Evolutionary conservation across 768 basidiomycete species (phyloP).

Genomic region (Rhizopogon rudus): DNA sequence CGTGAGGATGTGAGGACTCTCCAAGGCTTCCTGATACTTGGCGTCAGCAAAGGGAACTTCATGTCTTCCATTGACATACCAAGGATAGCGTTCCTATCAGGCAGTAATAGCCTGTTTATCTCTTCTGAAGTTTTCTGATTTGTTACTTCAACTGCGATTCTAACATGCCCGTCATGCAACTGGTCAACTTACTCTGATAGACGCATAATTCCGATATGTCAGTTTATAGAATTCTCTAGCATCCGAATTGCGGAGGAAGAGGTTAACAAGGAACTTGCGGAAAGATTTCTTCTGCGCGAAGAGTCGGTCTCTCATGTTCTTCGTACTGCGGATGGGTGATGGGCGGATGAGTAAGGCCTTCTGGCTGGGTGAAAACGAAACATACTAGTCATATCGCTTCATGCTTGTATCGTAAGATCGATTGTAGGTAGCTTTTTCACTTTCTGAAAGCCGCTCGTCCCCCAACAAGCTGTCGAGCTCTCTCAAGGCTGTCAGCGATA

Average conservation of each 20-base stretch:
- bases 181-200: neutral
- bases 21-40: neutral
- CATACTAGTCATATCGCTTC: neutral
- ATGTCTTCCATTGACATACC: neutral
- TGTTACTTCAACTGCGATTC: neutral
- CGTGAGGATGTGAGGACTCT: neutral
- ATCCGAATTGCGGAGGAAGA: neutral
- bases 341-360: neutral
- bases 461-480: neutral
- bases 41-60: neutral
- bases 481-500: neutral
- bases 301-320: neutral
- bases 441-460: neutral
- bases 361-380: neutral
- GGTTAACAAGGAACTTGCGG: neutral
- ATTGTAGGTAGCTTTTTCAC: neutral
- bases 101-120: neutral
- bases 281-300: neutral
- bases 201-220: neutral
- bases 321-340: neutral
- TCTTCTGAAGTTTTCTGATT: neutral
- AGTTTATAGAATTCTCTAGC: neutral
- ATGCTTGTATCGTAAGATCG: neutral
- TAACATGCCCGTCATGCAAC: neutral
- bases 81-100: neutral